These are phyloP conservation scores for Claviceps paspali DNA, from an alignment of 2,329 filamentous ascomycete species.

Conservation along the genomic window DNA sequence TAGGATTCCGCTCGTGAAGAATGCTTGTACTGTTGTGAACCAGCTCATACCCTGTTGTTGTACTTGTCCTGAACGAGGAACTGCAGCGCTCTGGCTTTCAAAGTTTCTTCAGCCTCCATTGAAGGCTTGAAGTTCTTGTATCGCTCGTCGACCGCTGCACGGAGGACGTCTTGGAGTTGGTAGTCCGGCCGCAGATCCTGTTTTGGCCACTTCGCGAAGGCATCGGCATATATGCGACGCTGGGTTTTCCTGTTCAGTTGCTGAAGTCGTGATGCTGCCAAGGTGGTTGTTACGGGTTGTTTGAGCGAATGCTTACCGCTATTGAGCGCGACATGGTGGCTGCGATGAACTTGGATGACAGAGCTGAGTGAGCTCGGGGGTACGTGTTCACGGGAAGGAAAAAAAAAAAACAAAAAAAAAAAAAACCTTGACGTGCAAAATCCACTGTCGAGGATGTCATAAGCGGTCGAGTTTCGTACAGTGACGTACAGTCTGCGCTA, in stretches of 20 bases:
- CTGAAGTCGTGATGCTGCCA: too few relatives aligned
- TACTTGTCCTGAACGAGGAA: slow-evolving; percentile 45
- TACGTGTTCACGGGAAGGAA: too few relatives aligned
- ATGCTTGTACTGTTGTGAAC: not conserved
- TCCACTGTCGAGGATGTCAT: too few relatives aligned
- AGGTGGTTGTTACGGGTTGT: too few relatives aligned
- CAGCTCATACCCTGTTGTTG: slow-evolving; percentile 33
- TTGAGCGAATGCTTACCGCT: slow-evolving; percentile 11
- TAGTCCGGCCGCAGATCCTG: slow-evolving; percentile 47
- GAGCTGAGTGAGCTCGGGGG: too few relatives aligned
- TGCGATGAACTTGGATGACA: not conserved
- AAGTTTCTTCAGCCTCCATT: slow-evolving; percentile 33
- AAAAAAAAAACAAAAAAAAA: too few relatives aligned
- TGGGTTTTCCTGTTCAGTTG: slow-evolving; percentile 7
- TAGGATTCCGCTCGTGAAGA: not conserved
- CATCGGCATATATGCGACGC: slow-evolving; percentile 23
- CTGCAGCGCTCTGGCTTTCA: slow-evolving; percentile 44
- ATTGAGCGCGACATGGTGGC: slow-evolving; percentile 18
- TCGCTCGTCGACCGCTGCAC: slow-evolving; percentile 20
- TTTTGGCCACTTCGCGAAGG: slow-evolving; percentile 43
- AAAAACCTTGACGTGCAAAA: too few relatives aligned
- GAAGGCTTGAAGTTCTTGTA: slow-evolving; percentile 18
- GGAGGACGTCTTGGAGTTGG: slow-evolving; percentile 44
- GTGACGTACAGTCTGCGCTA: too few relatives aligned
- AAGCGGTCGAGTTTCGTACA: too few relatives aligned